Evolutionary conservation across 129 eudicot genomes (phyloP).

Genomic region (Pittosporum tobira): DNA sequence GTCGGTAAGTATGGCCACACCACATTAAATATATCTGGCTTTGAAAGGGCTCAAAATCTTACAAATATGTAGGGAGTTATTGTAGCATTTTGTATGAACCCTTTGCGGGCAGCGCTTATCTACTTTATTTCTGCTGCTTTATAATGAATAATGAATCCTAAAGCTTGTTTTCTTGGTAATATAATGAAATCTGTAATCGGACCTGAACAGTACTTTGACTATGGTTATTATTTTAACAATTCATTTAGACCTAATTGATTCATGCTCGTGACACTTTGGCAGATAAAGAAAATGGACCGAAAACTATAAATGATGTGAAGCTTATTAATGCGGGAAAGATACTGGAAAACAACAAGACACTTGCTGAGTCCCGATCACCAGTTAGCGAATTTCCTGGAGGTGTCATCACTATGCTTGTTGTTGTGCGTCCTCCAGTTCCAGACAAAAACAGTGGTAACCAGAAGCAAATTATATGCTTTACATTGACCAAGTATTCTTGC

Average conservation of each 20-base stretch:
- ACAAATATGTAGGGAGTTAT: too few species aligned
- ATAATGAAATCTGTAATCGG: neutral
- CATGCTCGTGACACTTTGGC: conserved; percentile 5
- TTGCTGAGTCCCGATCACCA: conserved; percentile 53
- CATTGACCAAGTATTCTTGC: conserved; percentile 7
- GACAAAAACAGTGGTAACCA: conserved; percentile 45
- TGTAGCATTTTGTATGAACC: too few species aligned
- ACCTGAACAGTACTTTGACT: neutral
- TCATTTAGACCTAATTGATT: too few species aligned
- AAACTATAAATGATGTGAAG: conserved; percentile 54
- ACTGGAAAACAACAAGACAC: conserved; percentile 60
- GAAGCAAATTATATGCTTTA: neutral
- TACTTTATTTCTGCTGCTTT: too few species aligned
- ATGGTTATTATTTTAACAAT: too few species aligned
- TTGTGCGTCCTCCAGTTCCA: conserved; percentile 53
- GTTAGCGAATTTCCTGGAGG: conserved; percentile 68
- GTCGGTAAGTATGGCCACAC: too few species aligned
- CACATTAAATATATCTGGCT: too few species aligned
- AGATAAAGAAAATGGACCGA: conserved; percentile 65
- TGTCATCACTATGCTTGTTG: conserved; percentile 63
- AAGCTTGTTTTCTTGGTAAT: neutral
- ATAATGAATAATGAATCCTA: too few species aligned
- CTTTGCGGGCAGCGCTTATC: too few species aligned
- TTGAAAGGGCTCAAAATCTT: too few species aligned
- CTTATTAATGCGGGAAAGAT: conserved; percentile 74